phyloP scores from a whole-genome alignment of 2,329 filamentous ascomycete genomes.

The Stachybotrys echinatus region DNA sequence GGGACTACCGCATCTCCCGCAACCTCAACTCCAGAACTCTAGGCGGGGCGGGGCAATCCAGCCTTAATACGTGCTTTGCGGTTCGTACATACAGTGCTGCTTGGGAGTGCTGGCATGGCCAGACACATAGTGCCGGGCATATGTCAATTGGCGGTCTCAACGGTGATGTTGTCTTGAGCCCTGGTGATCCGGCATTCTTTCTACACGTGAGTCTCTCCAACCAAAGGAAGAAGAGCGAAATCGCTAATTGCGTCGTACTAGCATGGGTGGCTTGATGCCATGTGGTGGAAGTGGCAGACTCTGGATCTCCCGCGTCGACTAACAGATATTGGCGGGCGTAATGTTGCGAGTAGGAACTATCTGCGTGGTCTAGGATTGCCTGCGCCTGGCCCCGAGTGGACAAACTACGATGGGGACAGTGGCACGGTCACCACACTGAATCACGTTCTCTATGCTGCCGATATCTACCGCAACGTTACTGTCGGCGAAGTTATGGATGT shows the following conservation, averaged over 20 bases:
- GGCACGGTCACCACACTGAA: slow-evolving; percentile 8
- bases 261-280: slow-evolving; percentile 8
- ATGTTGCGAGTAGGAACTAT: slow-evolving; percentile 10
- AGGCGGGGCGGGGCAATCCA: neutral
- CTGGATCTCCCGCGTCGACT: slow-evolving; percentile 7
- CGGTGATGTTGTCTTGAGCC: neutral
- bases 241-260: slow-evolving; percentile 5
- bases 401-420: slow-evolving; percentile 8
- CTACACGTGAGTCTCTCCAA: slow-evolving; percentile 2
- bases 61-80: neutral
- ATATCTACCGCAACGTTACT: slow-evolving; percentile 15
- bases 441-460: slow-evolving; percentile 8
- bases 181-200: neutral
- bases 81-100: neutral
- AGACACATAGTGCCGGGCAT: neutral
- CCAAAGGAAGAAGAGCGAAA: neutral
- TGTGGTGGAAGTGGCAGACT: slow-evolving; percentile 13
- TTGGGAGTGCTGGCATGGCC: slow-evolving; percentile 1
- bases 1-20: neutral
- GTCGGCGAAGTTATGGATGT: slow-evolving; percentile 14
- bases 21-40: neutral
- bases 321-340: slow-evolving; percentile 19
- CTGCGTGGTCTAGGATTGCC: neutral
- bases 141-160: neutral
- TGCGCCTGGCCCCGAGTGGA: neutral